Evolutionary conservation across 805 yeast species (phyloP), one percentile per base, ranked within the genome.

Genomic region (Ogataea ganodermae): DNA sequence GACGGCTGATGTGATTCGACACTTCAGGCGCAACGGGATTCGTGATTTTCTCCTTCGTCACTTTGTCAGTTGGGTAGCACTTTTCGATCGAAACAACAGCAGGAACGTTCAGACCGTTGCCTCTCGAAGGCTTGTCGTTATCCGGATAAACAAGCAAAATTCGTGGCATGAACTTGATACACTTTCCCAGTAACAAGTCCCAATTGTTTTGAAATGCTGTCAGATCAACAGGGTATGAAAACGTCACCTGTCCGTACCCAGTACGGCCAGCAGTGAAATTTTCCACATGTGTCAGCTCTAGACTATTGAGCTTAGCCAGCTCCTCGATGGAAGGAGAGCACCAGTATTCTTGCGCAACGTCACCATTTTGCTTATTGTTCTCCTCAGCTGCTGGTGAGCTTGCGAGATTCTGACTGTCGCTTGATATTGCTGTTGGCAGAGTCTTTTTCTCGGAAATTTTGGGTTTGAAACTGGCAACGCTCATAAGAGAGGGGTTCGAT

Each of bases 61-160:
- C 32, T 28, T 55, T 51, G 41, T 61, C 63, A 8, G 66, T 57
- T 3, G 91, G 89, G 50, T 70, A 79, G 21, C 83, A 72, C 33
- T 76, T 76, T 58, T 84, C 89, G 33, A 86, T 56, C 0, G 88
- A 80, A 5, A 86, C 78, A 0, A 83, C 82, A 0, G 94, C 89
- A 5, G 91, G 91, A 16, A 85, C 86, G 59, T 87, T 87, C 44
- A 87, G 60, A 1, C 91, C 94, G 46, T 72, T 66, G 0, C 94
- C 94, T 33, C 78, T 61, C 0, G 81, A 72, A 1, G 90, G 90
- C 45, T 83, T 80, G 1, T 51, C 56, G n/a, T 66, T 75, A 26
- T 78, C 76, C n/a, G 82, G 80, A 56, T 86, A 84, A 0, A 84
- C 89, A 49, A 79, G 79, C 1, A 86, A 80, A 2, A 78, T 69